Evolutionary conservation across 1,139 yeast species (phyloP), one percentile per base, ranked within the genome.

Genomic region (Kazachstania sp.): DNA sequence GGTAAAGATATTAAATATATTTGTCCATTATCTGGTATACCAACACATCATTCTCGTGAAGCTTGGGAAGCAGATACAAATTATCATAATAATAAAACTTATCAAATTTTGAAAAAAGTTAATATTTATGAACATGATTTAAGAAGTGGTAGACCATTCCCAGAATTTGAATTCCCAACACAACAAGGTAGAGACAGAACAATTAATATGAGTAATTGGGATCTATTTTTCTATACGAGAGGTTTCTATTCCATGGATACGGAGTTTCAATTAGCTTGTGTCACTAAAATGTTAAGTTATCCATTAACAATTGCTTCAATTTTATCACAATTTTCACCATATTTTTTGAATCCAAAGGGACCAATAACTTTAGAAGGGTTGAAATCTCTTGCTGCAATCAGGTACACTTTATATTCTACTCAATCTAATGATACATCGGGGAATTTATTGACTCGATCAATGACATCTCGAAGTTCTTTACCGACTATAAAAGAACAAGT

Each of bases 181-280:
- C 77, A 72, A 29, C 95, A 86, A 66, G 86, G 82, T 52, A 73
- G 74, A 45, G 97, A 90, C 63, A 82, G 81, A 50, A 73, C 79
- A 53, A 81, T 88, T 51, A 90, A 86, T 65, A 78, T 90, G 66
- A 72, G 81, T 46, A 82, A 78, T 65, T 92, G 98, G 98, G 97
- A 92, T 66, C 74, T 95, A 18, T 92, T 79, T 60, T 83, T 92
- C 64, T 92, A 92, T 67, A 92, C 98, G 0, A 77, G 98, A 65
- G 86, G 85, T 59, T 92, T 87, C 65, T 83, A 81, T 59, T 90
- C 97, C 5, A 90, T 92, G 97, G 95, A 92, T 66, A 86, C 96
- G 12, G 97, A 90, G 65, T 92, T 86, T 70, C 95, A 90, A 67
- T 72, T 90, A 62, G 97, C 98, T 0, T 95, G 95, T 2, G 92